These are phyloP conservation scores for Rhytidiadelphus loreus DNA, from an alignment of 225 moss, liverwort and hornwort genomes.

Conservation along the genomic window DNA sequence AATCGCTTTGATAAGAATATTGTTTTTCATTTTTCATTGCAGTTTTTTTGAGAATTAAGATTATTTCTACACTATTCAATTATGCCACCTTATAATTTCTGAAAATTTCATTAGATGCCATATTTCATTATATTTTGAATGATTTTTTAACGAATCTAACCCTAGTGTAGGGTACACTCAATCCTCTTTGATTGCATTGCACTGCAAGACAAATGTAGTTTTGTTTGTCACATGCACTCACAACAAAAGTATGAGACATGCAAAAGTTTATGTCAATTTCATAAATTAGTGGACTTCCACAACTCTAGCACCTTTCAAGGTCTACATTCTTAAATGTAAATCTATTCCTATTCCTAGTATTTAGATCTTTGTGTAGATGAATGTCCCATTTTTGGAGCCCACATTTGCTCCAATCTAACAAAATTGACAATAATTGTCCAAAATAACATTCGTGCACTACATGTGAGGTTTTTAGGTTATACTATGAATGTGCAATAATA, in stretches of 20 bases:
- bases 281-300: background rate
- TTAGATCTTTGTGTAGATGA: background rate
- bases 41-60: no score
- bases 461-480: background rate
- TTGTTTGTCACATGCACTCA: background rate
- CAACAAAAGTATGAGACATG: background rate
- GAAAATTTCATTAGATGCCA: no score
- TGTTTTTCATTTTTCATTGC: no score
- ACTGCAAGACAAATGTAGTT: background rate
- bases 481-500: background rate
- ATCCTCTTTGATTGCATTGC: background rate
- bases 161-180: no score
- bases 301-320: background rate
- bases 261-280: background rate
- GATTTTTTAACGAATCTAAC: no score
- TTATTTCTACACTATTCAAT: no score
- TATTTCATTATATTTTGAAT: no score
- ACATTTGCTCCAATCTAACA: fast-evolving
- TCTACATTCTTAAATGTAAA: background rate
- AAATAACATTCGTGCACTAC: no score
- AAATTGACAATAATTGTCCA: background rate
- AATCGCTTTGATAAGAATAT: no score
- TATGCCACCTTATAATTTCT: no score
- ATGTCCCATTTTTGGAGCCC: background rate
- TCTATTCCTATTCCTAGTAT: background rate